Evolutionary conservation across 2,329 filamentous ascomycete species (phyloP).

Genomic region (Apiospora malaysiana): DNA sequence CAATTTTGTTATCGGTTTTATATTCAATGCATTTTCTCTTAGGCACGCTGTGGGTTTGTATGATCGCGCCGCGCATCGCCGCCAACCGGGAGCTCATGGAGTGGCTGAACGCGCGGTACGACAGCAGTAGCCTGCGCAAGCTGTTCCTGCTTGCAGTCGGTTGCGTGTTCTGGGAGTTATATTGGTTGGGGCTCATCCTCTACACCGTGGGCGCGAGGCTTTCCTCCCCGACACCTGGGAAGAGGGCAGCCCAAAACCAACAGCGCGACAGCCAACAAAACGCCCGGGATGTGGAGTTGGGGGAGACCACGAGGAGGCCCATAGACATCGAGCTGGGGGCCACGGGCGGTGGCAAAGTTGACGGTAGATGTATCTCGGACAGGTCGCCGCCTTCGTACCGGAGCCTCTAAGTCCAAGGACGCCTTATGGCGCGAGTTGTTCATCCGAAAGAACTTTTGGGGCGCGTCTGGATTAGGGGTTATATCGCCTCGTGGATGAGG

Average conservation of each 20-base stretch:
- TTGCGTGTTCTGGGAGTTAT: neutral
- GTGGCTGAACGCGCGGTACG: neutral
- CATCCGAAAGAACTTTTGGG: neutral
- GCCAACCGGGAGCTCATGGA: neutral
- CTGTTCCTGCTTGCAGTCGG: neutral
- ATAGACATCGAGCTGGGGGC: neutral
- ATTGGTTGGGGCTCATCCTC: neutral
- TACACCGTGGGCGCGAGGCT: neutral
- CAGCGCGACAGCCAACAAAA: no score
- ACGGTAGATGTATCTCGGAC: neutral
- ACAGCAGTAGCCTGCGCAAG: neutral
- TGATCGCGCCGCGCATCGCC: neutral
- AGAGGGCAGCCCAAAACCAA: neutral
- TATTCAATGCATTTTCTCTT: neutral
- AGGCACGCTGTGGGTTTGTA: neutral
- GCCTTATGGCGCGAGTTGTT: neutral
- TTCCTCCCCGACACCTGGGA: neutral
- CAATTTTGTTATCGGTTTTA: no score
- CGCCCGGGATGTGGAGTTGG: neutral
- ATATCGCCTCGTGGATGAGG: neutral
- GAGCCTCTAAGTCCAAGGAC: no score
- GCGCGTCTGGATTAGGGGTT: neutral
- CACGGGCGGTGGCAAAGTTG: neutral
- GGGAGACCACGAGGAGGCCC: neutral
- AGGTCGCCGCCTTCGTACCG: neutral